Base-by-base conservation (phyloP, 768 basidiomycete species). In the Cyclocybe cylindracea region DNA sequence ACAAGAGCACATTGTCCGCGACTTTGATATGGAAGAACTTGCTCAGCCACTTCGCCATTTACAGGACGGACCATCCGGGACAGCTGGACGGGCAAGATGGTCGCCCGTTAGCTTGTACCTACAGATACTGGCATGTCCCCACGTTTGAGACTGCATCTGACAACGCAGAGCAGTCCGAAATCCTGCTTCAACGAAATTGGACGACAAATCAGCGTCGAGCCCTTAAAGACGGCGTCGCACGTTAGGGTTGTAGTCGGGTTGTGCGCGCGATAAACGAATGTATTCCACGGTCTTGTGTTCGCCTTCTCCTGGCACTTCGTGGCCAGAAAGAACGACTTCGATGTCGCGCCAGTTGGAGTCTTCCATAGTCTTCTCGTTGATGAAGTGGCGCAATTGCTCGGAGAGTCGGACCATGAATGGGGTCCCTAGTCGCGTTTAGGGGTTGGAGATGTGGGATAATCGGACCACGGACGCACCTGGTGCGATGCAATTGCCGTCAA, bases 281-380 rank as follows among this genome's bases (percentile, higher is more conserved):
- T 95, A 99, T 68, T 98, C 97, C 91, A 98, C 98, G 60, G 98
- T 95, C 78, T 99, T 99, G 82, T 99, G 97, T 67, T 99, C 97
- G 53, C 97, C 97, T 71, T 99, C 97, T 59, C 97, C 97, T 0
- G 97, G 97, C 2, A 98, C 95, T 61, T 99, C 96, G 68, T 98
- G 94, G 9, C 97, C 97, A 29, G 93, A 96, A 35, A 99, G 77
- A 36, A 99, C 91, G 16, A 98, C 94, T 63, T 94, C 79, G 38
- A 98, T 84, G 49, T 87, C 82, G 52, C 91, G 78, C 97, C 97
- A 99, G 66, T 94, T 87, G 2, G 97, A 83, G 70, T 99, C 97
- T 67, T 99, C 97, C 0, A 87, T 84, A 32, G 98, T 96, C 79
- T 98, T 96, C 82, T 98, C 98, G 71, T 94, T 94, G 57, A 99